Percentiles rank a stretch among this genome's conserved stretches.
These are phyloP conservation scores for Globisporangium abappressorium DNA, from an alignment of 352 stramenopile species.

Conservation along the genomic window DNA sequence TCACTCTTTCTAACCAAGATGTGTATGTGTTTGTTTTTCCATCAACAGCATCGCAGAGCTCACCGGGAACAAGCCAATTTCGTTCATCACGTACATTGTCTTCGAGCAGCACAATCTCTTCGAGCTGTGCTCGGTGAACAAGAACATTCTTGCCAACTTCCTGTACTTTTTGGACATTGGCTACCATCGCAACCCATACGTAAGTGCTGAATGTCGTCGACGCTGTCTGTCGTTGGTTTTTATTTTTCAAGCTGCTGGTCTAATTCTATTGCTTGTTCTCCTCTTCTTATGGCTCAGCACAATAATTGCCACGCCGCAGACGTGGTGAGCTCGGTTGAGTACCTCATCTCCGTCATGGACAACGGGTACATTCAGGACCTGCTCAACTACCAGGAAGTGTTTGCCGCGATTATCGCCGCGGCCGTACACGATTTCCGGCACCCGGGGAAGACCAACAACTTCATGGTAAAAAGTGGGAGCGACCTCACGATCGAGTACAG, in stretches of 20 bases:
- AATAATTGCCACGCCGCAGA: slow-evolving; percentile 80
- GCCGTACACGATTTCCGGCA: slow-evolving; percentile 86
- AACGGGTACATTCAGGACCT: slow-evolving; percentile 79
- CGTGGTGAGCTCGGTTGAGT: slow-evolving; percentile 80
- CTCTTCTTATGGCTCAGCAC: slow-evolving; percentile 33
- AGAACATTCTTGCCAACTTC: slow-evolving; percentile 75
- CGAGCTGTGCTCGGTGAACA: slow-evolving; percentile 66
- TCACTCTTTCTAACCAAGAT: background rate
- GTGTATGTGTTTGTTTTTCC: background rate
- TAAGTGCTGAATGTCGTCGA: slow-evolving; percentile 25
- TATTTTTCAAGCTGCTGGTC: background rate
- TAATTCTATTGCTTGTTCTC: background rate
- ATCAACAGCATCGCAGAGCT: slow-evolving; percentile 49
- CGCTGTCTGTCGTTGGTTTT: background rate
- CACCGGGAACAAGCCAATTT: slow-evolving; percentile 68
- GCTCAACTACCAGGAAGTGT: slow-evolving; percentile 79
- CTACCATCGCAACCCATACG: slow-evolving; percentile 80
- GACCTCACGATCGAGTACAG: slow-evolving; percentile 81
- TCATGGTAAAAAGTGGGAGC: slow-evolving; percentile 73
- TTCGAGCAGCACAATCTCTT: slow-evolving; percentile 86
- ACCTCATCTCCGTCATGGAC: slow-evolving; percentile 77
- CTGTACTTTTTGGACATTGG: slow-evolving; percentile 78
- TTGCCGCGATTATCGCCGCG: slow-evolving; percentile 72
- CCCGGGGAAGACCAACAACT: slow-evolving; percentile 85
- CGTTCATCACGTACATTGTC: slow-evolving; percentile 81